Conservation (phyloP, 768 basidiomycete genomes). For the Pleurotus platypus region DNA sequence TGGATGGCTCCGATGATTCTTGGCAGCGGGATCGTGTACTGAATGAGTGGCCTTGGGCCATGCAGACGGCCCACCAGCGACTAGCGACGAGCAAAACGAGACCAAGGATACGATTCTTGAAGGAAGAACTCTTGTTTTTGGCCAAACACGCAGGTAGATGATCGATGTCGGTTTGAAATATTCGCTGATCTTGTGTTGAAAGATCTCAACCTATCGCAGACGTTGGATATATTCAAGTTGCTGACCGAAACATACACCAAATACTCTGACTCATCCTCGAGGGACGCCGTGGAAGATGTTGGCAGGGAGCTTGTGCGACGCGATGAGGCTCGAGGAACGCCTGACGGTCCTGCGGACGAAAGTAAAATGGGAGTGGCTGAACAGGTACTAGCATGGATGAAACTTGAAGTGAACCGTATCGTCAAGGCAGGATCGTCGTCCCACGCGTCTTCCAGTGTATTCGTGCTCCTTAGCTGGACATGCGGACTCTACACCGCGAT, state of each 20-base stretch:
- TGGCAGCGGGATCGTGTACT: slow-evolving; percentile 57
- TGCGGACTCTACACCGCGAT: slow-evolving; percentile 59
- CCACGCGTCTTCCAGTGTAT: slow-evolving; percentile 57
- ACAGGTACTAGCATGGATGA: slow-evolving; percentile 74
- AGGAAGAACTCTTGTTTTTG: slow-evolving; percentile 57
- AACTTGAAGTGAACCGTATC: slow-evolving; percentile 59
- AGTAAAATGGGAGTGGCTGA: slow-evolving; percentile 59
- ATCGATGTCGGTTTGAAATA: background rate
- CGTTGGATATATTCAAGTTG: slow-evolving; percentile 67
- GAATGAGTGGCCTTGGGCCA: slow-evolving; percentile 51
- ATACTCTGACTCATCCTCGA: slow-evolving; percentile 70
- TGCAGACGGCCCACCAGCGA: slow-evolving; percentile 48
- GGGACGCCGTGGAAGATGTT: slow-evolving; percentile 67
- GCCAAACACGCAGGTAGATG: slow-evolving; percentile 54
- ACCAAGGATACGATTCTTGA: slow-evolving; percentile 52
- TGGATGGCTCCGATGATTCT: slow-evolving; percentile 25
- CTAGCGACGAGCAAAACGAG: slow-evolving; percentile 55
- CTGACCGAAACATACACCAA: slow-evolving; percentile 75
- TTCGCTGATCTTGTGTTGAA: slow-evolving; percentile 7
- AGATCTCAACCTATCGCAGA: slow-evolving; percentile 63
- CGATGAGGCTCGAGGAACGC: slow-evolving; percentile 50
- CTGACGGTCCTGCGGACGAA: slow-evolving; percentile 34
- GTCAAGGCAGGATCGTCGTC: slow-evolving; percentile 48
- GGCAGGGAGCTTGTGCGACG: slow-evolving; percentile 60
- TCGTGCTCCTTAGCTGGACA: slow-evolving; percentile 71